These are phyloP conservation scores for Cladosporium sp. DNA, from an alignment of 2,329 filamentous ascomycete species.

Conservation along the genomic window DNA sequence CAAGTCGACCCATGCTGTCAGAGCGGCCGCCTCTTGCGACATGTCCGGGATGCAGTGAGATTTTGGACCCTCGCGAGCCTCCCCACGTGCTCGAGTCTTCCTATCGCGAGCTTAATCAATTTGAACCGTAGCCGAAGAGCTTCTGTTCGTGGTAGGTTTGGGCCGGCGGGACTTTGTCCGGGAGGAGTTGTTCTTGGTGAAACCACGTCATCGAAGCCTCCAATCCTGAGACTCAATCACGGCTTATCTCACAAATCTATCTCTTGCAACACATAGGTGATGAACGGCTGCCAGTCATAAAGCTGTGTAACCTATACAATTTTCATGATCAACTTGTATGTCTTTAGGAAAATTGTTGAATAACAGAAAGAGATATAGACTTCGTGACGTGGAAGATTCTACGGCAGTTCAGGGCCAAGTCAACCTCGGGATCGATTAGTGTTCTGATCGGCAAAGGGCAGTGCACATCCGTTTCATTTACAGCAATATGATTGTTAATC, in stretches of 20 bases:
- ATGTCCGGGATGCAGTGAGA: not conserved
- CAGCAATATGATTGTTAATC: not conserved
- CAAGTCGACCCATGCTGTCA: conserved; percentile 5
- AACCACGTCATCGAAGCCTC: too few relatives aligned
- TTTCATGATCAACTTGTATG: too few relatives aligned
- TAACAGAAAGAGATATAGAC: not conserved
- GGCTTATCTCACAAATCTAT: too few relatives aligned
- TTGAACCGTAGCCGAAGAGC: not conserved
- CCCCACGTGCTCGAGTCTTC: not conserved
- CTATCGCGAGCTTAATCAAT: not conserved
- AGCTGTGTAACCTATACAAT: too few relatives aligned
- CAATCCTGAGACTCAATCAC: too few relatives aligned
- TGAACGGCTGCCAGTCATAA: too few relatives aligned
- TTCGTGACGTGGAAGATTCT: not conserved
- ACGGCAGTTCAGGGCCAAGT: not conserved
- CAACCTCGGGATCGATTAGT: not conserved
- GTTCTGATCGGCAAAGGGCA: not conserved
- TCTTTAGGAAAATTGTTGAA: too few relatives aligned
- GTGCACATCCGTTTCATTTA: not conserved
- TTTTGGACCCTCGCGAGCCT: not conserved
- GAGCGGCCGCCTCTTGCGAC: not conserved
- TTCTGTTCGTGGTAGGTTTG: not conserved
- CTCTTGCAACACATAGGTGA: too few relatives aligned
- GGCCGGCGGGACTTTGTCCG: not conserved
- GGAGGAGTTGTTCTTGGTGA: not conserved